Base-by-base conservation (phyloP, 208 protist species). In the Acanthamoeba sp. region DNA sequence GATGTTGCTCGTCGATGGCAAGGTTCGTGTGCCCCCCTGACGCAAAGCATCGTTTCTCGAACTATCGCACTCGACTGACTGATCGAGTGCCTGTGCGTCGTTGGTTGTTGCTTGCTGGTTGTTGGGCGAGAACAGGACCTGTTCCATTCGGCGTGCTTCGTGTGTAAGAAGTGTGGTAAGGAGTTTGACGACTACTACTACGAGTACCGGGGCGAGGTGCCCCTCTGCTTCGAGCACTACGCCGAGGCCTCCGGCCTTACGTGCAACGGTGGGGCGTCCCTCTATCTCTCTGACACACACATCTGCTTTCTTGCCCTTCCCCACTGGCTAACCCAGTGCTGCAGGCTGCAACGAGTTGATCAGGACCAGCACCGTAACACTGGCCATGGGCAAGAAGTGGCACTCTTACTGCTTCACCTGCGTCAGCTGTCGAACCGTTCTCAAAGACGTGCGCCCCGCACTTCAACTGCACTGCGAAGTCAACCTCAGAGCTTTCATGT, bases 381-480 rank as follows among this genome's bases (percentile, higher is more conserved):
- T 85, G 57, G 84, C 84, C 48, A 71, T 91, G 84, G 55, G 55
- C 48, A 91, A 91, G 57, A 91, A 91, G 84, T 91, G 84, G 84
- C 84, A 91, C 34, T 40, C 84, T 12, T 6, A 36, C 57, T 91
- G 84, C 84, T 91, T 91, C 57, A 45, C 29, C 45, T 91, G 84
- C 55, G 24, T 32, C 52, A 48, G 32, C 22, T 91, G 84, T 36
- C 32, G 22, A 18, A 71, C 14, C 24, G 24, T 48, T 7, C 57
- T 91, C 76, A 85, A 85, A 34, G 36, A 88, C 27, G 80, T 52
- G 38, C 80, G 36, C 22, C 12, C 6, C 24, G 2, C 50, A 2
- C 50, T 22, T 57, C 50, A 1, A 57, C 50, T 20, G 50, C 3
- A 48, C 42, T 14, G 42, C 10, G 42, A 66, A 34, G 7, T 2